phyloP scores from a whole-genome alignment of 768 basidiomycete genomes.

The Hypholoma fasciculare region DNA sequence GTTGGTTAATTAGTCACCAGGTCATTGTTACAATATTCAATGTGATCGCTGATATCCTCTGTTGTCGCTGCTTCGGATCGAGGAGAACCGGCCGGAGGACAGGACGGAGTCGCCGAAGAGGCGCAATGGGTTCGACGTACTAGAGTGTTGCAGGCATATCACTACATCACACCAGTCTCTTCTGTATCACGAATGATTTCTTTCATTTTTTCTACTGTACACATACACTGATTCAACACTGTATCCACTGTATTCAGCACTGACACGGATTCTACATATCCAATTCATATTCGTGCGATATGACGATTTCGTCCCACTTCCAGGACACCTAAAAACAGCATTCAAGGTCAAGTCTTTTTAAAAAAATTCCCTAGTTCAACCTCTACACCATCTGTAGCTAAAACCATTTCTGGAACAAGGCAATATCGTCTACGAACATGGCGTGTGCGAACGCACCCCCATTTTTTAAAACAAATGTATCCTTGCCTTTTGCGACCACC shows the following conservation, averaged over 20 bases:
- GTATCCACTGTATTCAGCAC: no score
- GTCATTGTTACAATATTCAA: constrained; percentile 67
- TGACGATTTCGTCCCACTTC: no score
- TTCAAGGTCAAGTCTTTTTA: no score
- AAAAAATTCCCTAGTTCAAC: no score
- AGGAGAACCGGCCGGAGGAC: constrained; percentile 24
- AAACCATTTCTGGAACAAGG: background rate
- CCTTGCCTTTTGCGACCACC: background rate
- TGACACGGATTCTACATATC: no score
- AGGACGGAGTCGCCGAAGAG: constrained; percentile 15
- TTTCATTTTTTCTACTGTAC: no score
- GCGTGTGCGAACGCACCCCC: background rate
- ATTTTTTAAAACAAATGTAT: background rate
- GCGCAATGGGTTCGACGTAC: background rate
- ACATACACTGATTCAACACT: no score
- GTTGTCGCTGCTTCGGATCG: constrained; percentile 48
- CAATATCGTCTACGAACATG: background rate
- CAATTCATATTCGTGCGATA: no score
- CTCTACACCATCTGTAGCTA: no score
- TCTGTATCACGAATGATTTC: no score
- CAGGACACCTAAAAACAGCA: no score
- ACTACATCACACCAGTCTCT: background rate
- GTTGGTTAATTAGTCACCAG: constrained; percentile 29
- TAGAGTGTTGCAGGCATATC: background rate
- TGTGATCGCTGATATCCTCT: constrained; percentile 55